phyloP scores from a whole-genome alignment of 768 basidiomycete genomes.

The Russula vinacea region DNA sequence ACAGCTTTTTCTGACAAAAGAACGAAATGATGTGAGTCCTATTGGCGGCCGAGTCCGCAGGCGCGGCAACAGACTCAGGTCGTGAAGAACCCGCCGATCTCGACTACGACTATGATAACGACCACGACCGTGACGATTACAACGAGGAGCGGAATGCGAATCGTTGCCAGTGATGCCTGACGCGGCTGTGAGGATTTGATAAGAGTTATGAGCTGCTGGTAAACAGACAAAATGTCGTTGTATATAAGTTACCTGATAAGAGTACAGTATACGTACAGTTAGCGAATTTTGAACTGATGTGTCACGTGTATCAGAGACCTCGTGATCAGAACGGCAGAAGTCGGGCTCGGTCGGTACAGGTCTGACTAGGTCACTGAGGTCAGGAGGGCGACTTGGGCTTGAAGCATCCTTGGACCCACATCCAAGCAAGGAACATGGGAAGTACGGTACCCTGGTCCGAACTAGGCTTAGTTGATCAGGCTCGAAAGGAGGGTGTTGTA shows the following conservation, averaged over 20 bases:
- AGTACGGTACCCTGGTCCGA: conserved; percentile 67
- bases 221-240: too few species aligned
- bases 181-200: too few species aligned
- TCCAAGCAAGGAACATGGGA: conserved; percentile 67
- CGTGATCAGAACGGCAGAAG: too few species aligned
- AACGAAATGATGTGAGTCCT: conserved; percentile 19
- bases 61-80: conserved; percentile 20
- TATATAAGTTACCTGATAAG: too few species aligned
- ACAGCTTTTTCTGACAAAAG: conserved; percentile 26
- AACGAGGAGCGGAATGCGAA: neutral
- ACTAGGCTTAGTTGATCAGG: conserved; percentile 65
- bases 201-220: too few species aligned
- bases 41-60: conserved; percentile 22
- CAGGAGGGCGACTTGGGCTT: conserved; percentile 38
- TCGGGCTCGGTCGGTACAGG: too few species aligned
- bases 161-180: too few species aligned
- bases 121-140: conserved; percentile 27
- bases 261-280: too few species aligned
- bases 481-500: too few species aligned
- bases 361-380: too few species aligned
- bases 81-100: conserved; percentile 20
- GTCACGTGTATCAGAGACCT: too few species aligned
- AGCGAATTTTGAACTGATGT: too few species aligned
- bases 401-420: conserved; percentile 68
- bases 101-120: conserved; percentile 25